Percentiles rank a stretch among this genome's conserved stretches.
These are phyloP conservation scores for Lichtheimia ramosa DNA, from an alignment of 371 early-diverging fungal genomes.

Conservation along the genomic window DNA sequence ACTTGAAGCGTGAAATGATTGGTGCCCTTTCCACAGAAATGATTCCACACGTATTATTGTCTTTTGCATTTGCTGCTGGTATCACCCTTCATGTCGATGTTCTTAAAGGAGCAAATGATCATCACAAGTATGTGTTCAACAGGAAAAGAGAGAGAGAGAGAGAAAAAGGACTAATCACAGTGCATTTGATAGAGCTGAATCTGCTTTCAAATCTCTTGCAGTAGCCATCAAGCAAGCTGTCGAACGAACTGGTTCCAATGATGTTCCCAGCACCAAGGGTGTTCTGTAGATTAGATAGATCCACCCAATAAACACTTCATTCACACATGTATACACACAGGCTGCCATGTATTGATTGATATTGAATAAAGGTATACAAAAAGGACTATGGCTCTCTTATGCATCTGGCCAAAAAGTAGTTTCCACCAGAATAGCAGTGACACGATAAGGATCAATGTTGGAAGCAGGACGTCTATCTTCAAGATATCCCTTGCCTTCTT, in stretches of 20 bases:
- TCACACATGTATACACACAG: no score
- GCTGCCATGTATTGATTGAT: no score
- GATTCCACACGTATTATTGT: conserved; percentile 93
- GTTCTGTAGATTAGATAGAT: conserved; percentile 52
- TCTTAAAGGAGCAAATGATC: conserved; percentile 90
- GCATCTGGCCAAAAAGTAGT: conserved; percentile 35
- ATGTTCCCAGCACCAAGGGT: conserved; percentile 95
- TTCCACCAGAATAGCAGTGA: conserved; percentile 57
- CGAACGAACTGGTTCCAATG: conserved; percentile 76
- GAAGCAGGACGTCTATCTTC: conserved; percentile 67
- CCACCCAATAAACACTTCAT: no score
- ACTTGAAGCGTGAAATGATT: conserved; percentile 87
- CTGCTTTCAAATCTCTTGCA: conserved; percentile 97
- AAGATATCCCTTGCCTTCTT: conserved; percentile 59
- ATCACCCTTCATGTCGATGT: conserved; percentile 96
- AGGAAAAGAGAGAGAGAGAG: not conserved
- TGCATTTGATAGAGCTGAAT: conserved; percentile 75
- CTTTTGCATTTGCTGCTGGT: conserved; percentile 89
- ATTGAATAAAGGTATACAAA: no score
- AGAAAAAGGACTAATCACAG: not conserved
- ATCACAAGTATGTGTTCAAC: conserved; percentile 81
- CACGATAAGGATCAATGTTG: conserved; percentile 66
- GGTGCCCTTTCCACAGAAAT: conserved; percentile 92
- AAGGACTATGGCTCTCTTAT: not conserved
- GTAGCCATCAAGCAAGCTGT: conserved; percentile 89